Evolutionary conservation across 805 yeast species (phyloP).

Genomic region (Yamadazyma sp.): DNA sequence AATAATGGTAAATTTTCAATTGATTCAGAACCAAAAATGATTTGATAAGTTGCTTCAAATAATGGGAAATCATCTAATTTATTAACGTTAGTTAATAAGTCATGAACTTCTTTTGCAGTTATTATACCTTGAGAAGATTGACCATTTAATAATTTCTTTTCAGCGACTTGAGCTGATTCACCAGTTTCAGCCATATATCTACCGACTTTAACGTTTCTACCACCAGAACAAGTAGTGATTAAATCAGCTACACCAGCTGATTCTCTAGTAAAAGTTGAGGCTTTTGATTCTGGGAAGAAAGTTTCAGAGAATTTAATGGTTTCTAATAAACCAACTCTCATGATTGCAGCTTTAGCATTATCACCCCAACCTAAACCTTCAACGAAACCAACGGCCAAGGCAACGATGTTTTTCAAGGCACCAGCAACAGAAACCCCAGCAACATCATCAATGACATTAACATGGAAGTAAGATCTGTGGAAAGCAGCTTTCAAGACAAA

Average conservation of each 20-base stretch:
- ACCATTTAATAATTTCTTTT: conserved; percentile 42
- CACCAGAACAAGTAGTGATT: conserved; percentile 47
- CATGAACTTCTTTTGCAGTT: conserved; percentile 47
- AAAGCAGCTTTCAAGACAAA: conserved; percentile 39
- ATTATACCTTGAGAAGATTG: conserved; percentile 47
- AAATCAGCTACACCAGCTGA: conserved; percentile 48
- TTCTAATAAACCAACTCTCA: conserved; percentile 45
- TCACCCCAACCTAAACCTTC: conserved; percentile 51
- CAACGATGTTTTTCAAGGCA: conserved; percentile 46
- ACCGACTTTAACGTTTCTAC: conserved; percentile 46
- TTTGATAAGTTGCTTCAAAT: conserved; percentile 45
- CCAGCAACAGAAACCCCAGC: conserved; percentile 47
- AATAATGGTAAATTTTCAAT: conserved; percentile 41
- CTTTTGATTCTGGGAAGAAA: conserved; percentile 47
- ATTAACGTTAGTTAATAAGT: conserved; percentile 34
- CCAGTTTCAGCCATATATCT: conserved; percentile 44
- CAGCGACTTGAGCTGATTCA: conserved; percentile 40
- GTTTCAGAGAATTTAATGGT: conserved; percentile 48
- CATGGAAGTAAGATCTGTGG: conserved; percentile 48
- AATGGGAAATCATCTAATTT: conserved; percentile 39
- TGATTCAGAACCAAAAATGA: conserved; percentile 38
- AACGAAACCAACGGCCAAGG: conserved; percentile 45
- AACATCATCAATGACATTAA: conserved; percentile 42
- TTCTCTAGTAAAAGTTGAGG: conserved; percentile 41
- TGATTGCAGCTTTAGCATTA: conserved; percentile 46